Base-by-base conservation (phyloP, 371 early-diverging fungal species). In the Batkoa obscura region DNA sequence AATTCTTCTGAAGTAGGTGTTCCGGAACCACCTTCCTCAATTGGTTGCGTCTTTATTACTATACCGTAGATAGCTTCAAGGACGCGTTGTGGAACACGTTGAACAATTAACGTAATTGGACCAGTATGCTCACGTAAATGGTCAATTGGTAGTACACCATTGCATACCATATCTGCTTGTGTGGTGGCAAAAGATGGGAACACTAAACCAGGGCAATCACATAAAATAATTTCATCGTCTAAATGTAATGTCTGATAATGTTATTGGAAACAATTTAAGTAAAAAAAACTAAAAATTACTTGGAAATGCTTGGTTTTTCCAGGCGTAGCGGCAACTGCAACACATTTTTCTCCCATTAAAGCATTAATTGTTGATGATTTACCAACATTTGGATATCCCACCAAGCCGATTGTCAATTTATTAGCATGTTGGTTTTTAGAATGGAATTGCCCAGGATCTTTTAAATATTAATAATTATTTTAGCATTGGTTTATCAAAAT, bases 291-390 rank as follows among this genome's bases (percentile, higher is more conserved):
- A 13, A 35, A 69, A 71, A 6, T 23, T 45, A 57, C 57, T 59
- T 99, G 99, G 71, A 99, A 95, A 67, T 95, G 94, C 75, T 98
- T 99, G 57, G 99, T 99, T 69, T 99, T 99, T 59, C 99, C 99
- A 6, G 99, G 99, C n/a, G 98, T 98, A 30, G 95, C 76, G 10
- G 91, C 88, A 17, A 98, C 98, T 30, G 91, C 84, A 10, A 99
- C 99, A 51, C 83, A 79, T 65, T 97, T 98, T 51, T 86, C 78
- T 15, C 97, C 94, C 54, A 94, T 78, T 47, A 99, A 73, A 1
- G 97, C 88, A 75, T 99, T 99, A 66, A 99, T 90, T 4, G 99
- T 98, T 51, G 94, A 94, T n/a, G 93, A 92, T 73, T 99, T 99
- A 65, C 99, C 99, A 42, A 99, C 99, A 70, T 98, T 98, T 49